Base-by-base conservation (phyloP, 257 asterid genomes). In the Solanum tacnaense region DNA sequence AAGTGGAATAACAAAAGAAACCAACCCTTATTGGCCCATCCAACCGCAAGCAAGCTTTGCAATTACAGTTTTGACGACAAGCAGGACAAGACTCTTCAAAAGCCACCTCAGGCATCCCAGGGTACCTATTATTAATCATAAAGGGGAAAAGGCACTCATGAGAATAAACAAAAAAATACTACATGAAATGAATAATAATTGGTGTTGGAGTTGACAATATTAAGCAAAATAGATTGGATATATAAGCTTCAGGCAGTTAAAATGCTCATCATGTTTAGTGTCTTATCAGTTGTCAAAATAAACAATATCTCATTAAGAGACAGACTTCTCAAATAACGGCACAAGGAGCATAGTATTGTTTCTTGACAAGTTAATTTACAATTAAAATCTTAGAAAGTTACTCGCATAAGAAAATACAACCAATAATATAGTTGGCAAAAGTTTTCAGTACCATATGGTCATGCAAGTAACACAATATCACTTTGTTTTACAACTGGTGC, bases 31-130 rank as follows among this genome's bases (percentile, higher is more conserved):
- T 86, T n/a, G 93, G 90, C 60, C 92, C 92, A 35, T 93, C 93
- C 92, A 96, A 84, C 60, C 98, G 89, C 95, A 97, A 86, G 92
- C 99, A 97, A 29, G 91, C 78, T 94, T 97, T 96, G 94, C 99
- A 97, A 88, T 97, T 97, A 93, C 99, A 96, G 89, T 93, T 96
- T 21, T 88, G 87, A 82, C 87, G 83, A 92, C 99, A 97, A 88
- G 93, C 94, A 58, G 99, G 98, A 89, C 99, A 96, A 84, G 92
- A 91, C 90, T 93, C 88, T 56, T 89, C 95, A 87, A 97, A 94
- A 88, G 85, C 95, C 93, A 91, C 95, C 91, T 94, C 93, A 18
- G 92, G 83, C 95, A 91, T 88, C 72, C 86, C 90, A 58, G 99
- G 98, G 87, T 97, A 97, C 98, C 99, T 95, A 90, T 65, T 56